phyloP scores from a whole-genome alignment of 208 protist species.

The Chromosphaera perkinsii region DNA sequence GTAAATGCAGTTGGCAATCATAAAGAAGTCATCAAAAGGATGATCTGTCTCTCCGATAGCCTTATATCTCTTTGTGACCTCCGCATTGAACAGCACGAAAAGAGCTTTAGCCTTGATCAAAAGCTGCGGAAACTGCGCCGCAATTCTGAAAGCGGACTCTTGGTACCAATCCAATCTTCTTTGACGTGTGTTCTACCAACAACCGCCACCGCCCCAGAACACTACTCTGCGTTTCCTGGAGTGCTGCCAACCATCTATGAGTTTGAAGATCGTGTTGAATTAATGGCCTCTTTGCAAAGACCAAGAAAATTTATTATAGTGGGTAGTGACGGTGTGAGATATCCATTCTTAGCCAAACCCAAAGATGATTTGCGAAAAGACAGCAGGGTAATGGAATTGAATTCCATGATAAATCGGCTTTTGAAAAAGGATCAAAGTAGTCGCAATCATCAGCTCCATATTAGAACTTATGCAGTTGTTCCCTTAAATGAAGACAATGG shows the following conservation, averaged over 20 bases:
- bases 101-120: too few species aligned
- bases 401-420: conserved; percentile 65
- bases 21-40: too few species aligned
- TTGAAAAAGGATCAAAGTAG: conserved; percentile 48
- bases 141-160: too few species aligned
- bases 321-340: conserved; percentile 41
- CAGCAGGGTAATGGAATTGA: conserved; percentile 69
- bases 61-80: too few species aligned
- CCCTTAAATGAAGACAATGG: conserved; percentile 62
- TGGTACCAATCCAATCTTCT: background rate
- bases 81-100: too few species aligned
- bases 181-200: background rate
- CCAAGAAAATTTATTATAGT: conserved; percentile 61
- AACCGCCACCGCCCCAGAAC: background rate
- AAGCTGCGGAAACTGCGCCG: too few species aligned
- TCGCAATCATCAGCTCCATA: conserved; percentile 27
- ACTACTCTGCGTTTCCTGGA: conserved; percentile 1
- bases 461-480: conserved; percentile 62
- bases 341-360: conserved; percentile 66
- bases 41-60: too few species aligned
- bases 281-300: conserved; percentile 55
- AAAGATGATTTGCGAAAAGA: conserved; percentile 56
- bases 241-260: conserved; percentile 29
- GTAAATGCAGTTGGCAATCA: background rate
- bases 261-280: conserved; percentile 49